Base-by-base conservation (phyloP, 2,329 filamentous ascomycete species). In the Apiospora malaysiana region DNA sequence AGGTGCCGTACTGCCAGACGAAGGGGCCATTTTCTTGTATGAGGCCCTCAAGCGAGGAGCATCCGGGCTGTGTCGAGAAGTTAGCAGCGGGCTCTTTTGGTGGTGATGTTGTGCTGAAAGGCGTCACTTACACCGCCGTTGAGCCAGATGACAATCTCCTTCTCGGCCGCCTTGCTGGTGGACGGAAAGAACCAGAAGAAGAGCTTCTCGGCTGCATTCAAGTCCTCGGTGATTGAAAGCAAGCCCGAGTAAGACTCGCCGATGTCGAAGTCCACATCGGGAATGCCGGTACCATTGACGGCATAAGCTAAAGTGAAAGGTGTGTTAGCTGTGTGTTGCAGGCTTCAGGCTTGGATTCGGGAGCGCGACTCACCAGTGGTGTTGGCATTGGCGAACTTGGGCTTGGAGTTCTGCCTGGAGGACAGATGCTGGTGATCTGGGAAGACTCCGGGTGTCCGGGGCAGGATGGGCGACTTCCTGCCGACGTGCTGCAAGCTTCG, bases 1-100 rank as follows among this genome's bases (percentile, higher is more conserved):
- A 87, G 0, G 92, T 95, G 45, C 93, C 93, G 16, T 89, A 85
- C 77, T 92, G 88, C 91, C 91, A 93, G 6, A 87, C 71, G 76
- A 94, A 92, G 0, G 93, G 91, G 0, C 93, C 93, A 75, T 94
- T 95, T 75, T 95, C 93, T 68, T 93, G 92, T 12, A 95, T 79
- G 1, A 95, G 83, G 9, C 92, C 92, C 74, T 90, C 86, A 8
- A 94, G 84, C 1, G 90, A 92, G 43, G 84, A 85, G 75, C 86
- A 89, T 32, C 86, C 87, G n/a, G 87, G 87, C 84, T 87, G 66
- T 4, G n/a, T 66, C 10, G 21, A 18, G 4, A 1, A 4, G n/a
- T 25, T 25, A 56, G 51, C 21, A 10, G 32, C 51, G 14, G 25
- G n/a, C 12, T 16, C n/a, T 66, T 40, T 14, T 46, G 32, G 27